Base-by-base conservation (phyloP, 202 grass and related monocot species). In the Bolboschoenoplectus hybrid region DNA sequence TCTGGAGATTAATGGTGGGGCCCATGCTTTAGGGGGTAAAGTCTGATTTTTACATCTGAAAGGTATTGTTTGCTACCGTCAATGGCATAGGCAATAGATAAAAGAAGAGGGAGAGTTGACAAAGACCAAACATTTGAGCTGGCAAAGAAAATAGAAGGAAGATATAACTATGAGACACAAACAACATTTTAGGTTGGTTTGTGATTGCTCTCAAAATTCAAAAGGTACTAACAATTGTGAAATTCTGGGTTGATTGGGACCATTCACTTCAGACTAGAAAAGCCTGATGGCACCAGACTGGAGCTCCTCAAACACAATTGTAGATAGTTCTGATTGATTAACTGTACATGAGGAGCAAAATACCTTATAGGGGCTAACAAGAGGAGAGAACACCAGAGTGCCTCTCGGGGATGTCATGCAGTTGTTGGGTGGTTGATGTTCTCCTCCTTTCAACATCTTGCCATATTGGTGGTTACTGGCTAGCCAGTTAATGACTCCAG, bases 401-500 rank as follows among this genome's bases (percentile, higher is more conserved):
- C 17, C 7, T n/a, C 17, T 9, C n/a, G 2, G 47, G 35, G 35
- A 72, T 72, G 13, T 43, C 19, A 63, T 6, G 64, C 76, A 62
- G 81, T 60, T 49, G 64, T 78, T 56, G 63, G 38, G 63, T 74
- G 50, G 11, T 63, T 46, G 49, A 62, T 44, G 5, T 44, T 44
- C 5, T 44, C 43, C 55, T 38, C 41, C 36, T 68, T 58, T 57
- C 12, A 16, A 38, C 66, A 43, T 43, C 1, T 44, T 9, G 41
- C 19, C n/a, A 38, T 11, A 82, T 67, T 7, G 66, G 45, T 26
- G 26, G 26, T 26, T 26, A 26, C 26, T 26, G 0, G 26, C 26
- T 26, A 26, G 26, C 26, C 76, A 80, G 75, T 52, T 36, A 39
- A 44, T 50, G 68, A 44, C 64, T 8, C 69, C 55, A 85, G 62